phyloP scores from a whole-genome alignment of 1,284 basidiomycete species.

The Apiotrichum veenhuisii region DNA sequence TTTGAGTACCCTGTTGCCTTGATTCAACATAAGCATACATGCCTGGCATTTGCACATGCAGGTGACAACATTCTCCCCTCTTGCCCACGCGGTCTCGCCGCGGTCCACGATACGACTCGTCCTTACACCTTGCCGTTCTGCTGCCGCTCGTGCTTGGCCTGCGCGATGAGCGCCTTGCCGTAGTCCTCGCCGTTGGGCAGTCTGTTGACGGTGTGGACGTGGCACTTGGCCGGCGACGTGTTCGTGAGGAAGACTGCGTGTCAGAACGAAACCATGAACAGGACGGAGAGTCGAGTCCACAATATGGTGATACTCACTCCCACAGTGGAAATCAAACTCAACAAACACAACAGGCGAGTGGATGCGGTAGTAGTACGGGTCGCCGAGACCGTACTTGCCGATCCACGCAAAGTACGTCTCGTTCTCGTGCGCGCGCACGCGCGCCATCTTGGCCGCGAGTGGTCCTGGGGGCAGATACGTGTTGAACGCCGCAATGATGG shows the following conservation, averaged over 20 bases:
- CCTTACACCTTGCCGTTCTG: no score
- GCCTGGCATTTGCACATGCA: no score
- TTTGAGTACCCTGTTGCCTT: no score
- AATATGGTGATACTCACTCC: slow-evolving; percentile 27
- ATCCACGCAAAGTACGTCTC: slow-evolving; percentile 46
- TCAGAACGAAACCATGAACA: no score
- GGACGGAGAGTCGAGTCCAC: background rate
- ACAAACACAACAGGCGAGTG: slow-evolving; percentile 41
- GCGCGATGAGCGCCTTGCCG: slow-evolving; percentile 34
- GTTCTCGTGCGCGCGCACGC: slow-evolving; percentile 25
- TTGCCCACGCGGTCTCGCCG: no score
- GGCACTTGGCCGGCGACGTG: slow-evolving; percentile 46
- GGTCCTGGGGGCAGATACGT: slow-evolving; percentile 35
- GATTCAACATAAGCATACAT: no score
- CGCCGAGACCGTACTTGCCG: slow-evolving; percentile 37
- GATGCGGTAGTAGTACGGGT: slow-evolving; percentile 47
- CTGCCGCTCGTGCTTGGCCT: slow-evolving; percentile 15
- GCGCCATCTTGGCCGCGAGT: slow-evolving; percentile 28
- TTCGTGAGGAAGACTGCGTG: slow-evolving; percentile 44
- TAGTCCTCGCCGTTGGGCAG: slow-evolving; percentile 45
- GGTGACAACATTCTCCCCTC: no score
- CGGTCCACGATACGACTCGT: no score
- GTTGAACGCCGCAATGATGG: slow-evolving; percentile 43
- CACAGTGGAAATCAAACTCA: slow-evolving; percentile 49
- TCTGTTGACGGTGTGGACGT: slow-evolving; percentile 45